Base-by-base conservation (phyloP, 2,329 filamentous ascomycete genomes). In the Diaporthe vexans region DNA sequence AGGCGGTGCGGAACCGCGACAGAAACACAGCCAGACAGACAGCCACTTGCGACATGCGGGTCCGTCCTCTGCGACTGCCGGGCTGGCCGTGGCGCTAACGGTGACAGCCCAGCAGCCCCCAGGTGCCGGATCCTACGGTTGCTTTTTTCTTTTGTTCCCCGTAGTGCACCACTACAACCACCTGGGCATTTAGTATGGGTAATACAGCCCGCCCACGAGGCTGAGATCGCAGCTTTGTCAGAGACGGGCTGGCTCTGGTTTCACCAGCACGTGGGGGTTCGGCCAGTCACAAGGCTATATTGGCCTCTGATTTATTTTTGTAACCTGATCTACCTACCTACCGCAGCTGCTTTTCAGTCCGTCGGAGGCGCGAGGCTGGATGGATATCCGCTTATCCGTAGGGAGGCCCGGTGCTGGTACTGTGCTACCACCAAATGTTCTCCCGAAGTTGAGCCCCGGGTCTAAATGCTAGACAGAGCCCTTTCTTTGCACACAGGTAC, bases 141-240 rank as follows among this genome's bases (percentile, higher is more conserved):
- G 26, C 61, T 48, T 52, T 52, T 52, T 24, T n/a, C n/a, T 29
- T 52, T 24, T n/a, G 21, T 29, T 24, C 58, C 58, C 9, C 48
- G n/a, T n/a, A n/a, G n/a, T n/a, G n/a, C n/a, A n/a, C n/a, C n/a
- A n/a, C n/a, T n/a, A n/a, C n/a, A n/a, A n/a, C n/a, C n/a, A n/a
- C n/a, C n/a, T n/a, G n/a, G n/a, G n/a, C n/a, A 10, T 8, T n/a
- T n/a, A 1, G 46, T 24, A 21, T n/a, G 17, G 19, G 8, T 21
- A 0, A n/a, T 21, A 67, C 63, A 15, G 3, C 13, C 63, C 46
- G 33, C 24, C 46, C 63, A 10, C 63, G 29, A 52, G 63, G 63
- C 63, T 68, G 63, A 68, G 63, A 68, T 52, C 63, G n/a, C 21
- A 68, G 63, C 63, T 40, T 13, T 68, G 63, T 68, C 29, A 68